Evolutionary conservation across 495 filamentous ascomycete species (phyloP).

Genomic region (Penicillium argentinense): DNA sequence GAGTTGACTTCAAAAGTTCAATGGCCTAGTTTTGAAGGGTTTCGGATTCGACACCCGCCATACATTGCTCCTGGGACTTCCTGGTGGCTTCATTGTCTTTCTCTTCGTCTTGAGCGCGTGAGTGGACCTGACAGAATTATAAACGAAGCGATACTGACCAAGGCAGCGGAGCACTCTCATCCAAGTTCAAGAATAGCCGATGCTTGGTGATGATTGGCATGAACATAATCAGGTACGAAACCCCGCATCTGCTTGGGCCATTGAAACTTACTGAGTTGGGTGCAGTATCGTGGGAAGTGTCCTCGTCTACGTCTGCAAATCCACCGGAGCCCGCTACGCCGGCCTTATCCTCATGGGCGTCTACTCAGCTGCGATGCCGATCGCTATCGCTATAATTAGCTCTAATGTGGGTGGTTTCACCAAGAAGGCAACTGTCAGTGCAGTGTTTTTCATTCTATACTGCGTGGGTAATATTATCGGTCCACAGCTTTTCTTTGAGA

Average conservation of each 20-base stretch:
- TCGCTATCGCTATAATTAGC: constrained; percentile 28
- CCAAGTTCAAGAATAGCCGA: constrained; percentile 17
- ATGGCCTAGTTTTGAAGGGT: constrained; percentile 31
- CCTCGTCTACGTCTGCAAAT: constrained; percentile 30
- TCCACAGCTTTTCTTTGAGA: constrained; percentile 26
- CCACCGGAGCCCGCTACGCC: constrained; percentile 37
- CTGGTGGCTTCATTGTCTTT: constrained; percentile 22
- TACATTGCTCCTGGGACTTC: constrained; percentile 31
- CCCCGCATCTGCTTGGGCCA: background rate
- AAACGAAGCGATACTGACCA: background rate
- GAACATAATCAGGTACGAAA: constrained; percentile 6
- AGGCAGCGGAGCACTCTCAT: constrained; percentile 9
- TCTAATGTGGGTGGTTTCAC: constrained; percentile 37
- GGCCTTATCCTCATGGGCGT: constrained; percentile 26
- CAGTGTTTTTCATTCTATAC: constrained; percentile 34
- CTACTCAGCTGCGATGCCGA: constrained; percentile 22
- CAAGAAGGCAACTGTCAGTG: constrained; percentile 28
- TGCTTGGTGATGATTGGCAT: constrained; percentile 18
- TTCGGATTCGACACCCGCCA: constrained; percentile 37
- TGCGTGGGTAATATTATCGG: constrained; percentile 46
- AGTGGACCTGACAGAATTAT: no score
- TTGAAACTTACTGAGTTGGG: background rate
- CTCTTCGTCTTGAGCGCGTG: constrained; percentile 16
- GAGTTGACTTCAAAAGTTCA: constrained; percentile 22
- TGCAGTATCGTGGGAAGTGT: constrained; percentile 19